phyloP scores from a whole-genome alignment of 2,329 filamentous ascomycete genomes.

The Trichoderma gracile region DNA sequence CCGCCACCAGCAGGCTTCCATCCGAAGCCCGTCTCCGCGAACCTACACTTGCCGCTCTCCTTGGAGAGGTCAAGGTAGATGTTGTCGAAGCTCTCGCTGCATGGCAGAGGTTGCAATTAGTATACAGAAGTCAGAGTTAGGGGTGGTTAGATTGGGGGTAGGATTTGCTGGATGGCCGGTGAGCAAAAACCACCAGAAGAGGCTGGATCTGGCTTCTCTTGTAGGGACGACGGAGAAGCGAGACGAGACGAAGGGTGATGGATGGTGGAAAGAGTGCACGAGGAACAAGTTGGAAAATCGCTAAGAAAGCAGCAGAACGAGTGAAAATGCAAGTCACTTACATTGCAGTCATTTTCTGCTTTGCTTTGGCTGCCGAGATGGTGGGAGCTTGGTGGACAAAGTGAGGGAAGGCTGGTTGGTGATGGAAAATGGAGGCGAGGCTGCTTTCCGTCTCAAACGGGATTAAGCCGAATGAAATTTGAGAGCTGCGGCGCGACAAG shows the following conservation, averaged over 20 bases:
- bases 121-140: background rate
- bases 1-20: slow-evolving; percentile 90
- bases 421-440: slow-evolving; percentile 13
- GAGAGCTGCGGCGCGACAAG: slow-evolving; percentile 23
- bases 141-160: too few relatives aligned
- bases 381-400: slow-evolving; percentile 2
- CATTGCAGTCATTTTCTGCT: slow-evolving; percentile 43
- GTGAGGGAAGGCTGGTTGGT: slow-evolving; percentile 6
- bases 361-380: slow-evolving; percentile 9
- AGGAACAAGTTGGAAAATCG: background rate
- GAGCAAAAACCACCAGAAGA: background rate
- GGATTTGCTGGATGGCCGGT: background rate
- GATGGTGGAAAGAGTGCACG: background rate
- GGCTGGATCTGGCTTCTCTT: background rate
- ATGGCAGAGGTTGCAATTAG: background rate
- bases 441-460: background rate
- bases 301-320: background rate
- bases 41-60: slow-evolving; percentile 87
- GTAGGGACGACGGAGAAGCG: background rate
- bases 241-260: background rate
- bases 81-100: slow-evolving; percentile 89
- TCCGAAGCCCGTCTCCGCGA: slow-evolving; percentile 89
- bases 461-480: slow-evolving; percentile 23
- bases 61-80: slow-evolving; percentile 96
- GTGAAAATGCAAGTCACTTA: slow-evolving; percentile 32